A percentile compares a stretch with the other conserved stretches of the same genome.
phyloP scores from a whole-genome alignment of 805 yeast species.

The Priceomyces melissophilus region DNA sequence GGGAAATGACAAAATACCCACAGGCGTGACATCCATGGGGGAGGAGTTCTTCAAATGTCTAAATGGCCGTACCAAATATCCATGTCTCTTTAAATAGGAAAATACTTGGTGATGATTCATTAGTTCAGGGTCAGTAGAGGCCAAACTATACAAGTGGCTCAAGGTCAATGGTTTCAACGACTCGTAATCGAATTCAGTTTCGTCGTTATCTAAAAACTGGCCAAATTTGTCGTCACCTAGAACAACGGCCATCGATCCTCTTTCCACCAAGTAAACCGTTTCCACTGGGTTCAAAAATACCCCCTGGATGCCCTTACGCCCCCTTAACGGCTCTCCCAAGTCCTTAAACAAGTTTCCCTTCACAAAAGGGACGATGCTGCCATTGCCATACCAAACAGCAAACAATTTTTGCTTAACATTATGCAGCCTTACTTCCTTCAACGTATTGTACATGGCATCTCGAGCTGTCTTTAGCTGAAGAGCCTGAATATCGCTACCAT shows the following conservation, averaged over 20 bases:
- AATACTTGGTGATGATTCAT: slow-evolving; percentile 64
- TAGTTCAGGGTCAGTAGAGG: slow-evolving; percentile 37
- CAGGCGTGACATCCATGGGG: too few relatives aligned
- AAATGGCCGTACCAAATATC: slow-evolving; percentile 56
- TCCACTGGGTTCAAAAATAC: slow-evolving; percentile 64
- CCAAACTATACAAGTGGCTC: slow-evolving; percentile 58
- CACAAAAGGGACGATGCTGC: slow-evolving; percentile 41
- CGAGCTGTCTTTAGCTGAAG: slow-evolving; percentile 50
- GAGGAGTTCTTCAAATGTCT: slow-evolving; percentile 8
- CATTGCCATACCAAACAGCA: slow-evolving; percentile 42
- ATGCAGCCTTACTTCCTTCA: slow-evolving; percentile 48
- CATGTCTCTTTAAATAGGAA: slow-evolving; percentile 70
- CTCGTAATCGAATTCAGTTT: slow-evolving; percentile 20
- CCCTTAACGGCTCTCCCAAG: slow-evolving; percentile 54
- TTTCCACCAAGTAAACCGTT: slow-evolving; percentile 69
- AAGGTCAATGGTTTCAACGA: slow-evolving; percentile 45
- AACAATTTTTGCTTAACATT: slow-evolving; percentile 46
- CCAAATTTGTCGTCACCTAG: slow-evolving; percentile 18
- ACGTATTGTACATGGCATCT: slow-evolving; percentile 69
- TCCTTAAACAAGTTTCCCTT: slow-evolving; percentile 72
- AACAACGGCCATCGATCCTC: slow-evolving; percentile 54
- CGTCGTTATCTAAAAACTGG: slow-evolving; percentile 16
- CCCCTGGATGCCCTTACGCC: slow-evolving; percentile 15
- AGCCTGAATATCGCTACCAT: slow-evolving; percentile 58
- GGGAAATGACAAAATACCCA: too few relatives aligned